These are phyloP conservation scores for Fusarium sp. DNA, from an alignment of 2,329 filamentous ascomycete genomes.

Conservation along the genomic window DNA sequence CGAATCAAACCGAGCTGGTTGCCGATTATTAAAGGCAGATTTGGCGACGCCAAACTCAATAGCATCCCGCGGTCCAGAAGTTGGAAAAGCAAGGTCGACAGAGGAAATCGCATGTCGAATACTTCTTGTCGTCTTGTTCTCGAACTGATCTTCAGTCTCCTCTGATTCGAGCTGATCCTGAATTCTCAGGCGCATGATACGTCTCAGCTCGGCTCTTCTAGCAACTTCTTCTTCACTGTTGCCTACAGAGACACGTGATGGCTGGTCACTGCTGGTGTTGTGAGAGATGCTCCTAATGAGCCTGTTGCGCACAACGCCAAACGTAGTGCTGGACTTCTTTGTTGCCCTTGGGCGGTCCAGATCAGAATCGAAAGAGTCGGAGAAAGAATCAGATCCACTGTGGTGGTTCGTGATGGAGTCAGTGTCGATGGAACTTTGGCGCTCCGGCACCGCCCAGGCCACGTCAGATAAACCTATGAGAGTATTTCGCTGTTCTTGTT, in stretches of 20 bases:
- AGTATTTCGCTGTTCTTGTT: neutral
- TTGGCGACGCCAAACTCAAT: conserved; percentile 58
- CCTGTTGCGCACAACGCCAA: conserved; percentile 60
- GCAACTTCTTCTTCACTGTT: conserved; percentile 65
- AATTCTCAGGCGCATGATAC: conserved; percentile 68
- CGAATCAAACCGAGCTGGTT: neutral
- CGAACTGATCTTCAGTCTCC: conserved; percentile 52
- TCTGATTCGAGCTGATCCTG: conserved; percentile 67
- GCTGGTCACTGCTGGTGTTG: conserved; percentile 55
- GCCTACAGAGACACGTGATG: conserved; percentile 57
- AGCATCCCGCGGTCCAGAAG: conserved; percentile 61
- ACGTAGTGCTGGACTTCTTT: conserved; percentile 54
- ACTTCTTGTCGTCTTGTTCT: conserved; percentile 45
- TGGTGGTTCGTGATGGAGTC: conserved; percentile 44
- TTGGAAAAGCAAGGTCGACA: conserved; percentile 48
- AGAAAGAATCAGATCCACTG: conserved; percentile 38
- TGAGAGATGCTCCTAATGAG: conserved; percentile 61
- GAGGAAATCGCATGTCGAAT: conserved; percentile 44
- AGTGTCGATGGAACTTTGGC: neutral
- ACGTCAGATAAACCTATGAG: conserved; percentile 31
- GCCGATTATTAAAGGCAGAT: conserved; percentile 5
- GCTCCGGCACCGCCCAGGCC: conserved; percentile 20
- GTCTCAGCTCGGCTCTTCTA: conserved; percentile 66
- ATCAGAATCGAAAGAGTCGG: conserved; percentile 57
- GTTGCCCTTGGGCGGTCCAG: conserved; percentile 44